phyloP scores from a whole-genome alignment of 2,329 filamentous ascomycete genomes.

The Pseudogymnoascus sp. region DNA sequence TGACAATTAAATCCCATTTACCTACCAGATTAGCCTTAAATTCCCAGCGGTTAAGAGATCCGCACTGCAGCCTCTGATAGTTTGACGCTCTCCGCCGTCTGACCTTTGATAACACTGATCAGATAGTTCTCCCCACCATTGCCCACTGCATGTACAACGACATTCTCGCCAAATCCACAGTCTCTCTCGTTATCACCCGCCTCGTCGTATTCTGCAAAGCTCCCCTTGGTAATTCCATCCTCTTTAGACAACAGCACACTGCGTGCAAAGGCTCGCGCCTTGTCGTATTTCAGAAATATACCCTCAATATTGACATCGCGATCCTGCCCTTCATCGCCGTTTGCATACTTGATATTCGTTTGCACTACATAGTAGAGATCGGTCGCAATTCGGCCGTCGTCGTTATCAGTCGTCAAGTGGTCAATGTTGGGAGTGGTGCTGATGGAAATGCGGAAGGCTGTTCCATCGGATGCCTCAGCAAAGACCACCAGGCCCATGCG shows the following conservation, averaged over 20 bases:
- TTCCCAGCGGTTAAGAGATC: neutral
- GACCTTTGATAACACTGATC: constrained; percentile 28
- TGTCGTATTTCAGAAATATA: constrained; percentile 28
- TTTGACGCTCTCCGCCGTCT: neutral
- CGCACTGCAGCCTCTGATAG: neutral
- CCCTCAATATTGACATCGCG: constrained; percentile 36
- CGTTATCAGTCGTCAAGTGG: constrained; percentile 21
- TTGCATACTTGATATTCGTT: constrained; percentile 36
- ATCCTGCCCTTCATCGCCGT: constrained; percentile 29
- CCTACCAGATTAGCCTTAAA: neutral
- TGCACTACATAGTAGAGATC: constrained; percentile 37
- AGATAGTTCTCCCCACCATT: constrained; percentile 36
- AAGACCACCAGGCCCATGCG: constrained; percentile 26
- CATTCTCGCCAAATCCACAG: constrained; percentile 37
- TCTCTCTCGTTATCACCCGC: constrained; percentile 22
- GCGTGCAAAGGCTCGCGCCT: constrained; percentile 32
- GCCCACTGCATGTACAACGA: constrained; percentile 37
- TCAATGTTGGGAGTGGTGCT: constrained; percentile 33
- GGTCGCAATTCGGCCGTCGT: constrained; percentile 18
- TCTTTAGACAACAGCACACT: constrained; percentile 26
- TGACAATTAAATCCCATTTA: neutral
- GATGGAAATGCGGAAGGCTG: constrained; percentile 33
- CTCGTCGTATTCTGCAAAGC: constrained; percentile 33
- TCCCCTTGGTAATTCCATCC: constrained; percentile 27
- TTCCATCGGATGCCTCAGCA: constrained; percentile 31